Conservation (phyloP, 257 asterid genomes). For the Nemophila menziesii region DNA sequence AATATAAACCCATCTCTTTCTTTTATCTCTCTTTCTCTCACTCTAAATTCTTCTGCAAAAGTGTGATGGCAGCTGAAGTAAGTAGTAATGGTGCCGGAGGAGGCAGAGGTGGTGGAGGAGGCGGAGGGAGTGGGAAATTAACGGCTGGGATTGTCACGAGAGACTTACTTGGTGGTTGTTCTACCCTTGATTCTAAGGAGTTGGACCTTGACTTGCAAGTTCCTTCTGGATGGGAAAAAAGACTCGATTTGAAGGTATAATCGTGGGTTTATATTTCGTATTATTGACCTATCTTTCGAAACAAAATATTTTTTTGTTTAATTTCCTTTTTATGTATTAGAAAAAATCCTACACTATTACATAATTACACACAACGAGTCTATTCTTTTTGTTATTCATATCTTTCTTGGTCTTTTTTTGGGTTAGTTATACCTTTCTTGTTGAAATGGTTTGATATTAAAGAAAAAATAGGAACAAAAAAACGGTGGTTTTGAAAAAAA, state of each 20-base stretch:
- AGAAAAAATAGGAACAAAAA: too few relatives aligned
- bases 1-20: background rate
- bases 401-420: background rate
- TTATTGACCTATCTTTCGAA: too few relatives aligned
- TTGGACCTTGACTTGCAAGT: slow-evolving; percentile 89
- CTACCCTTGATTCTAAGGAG: slow-evolving; percentile 56
- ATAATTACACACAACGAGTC: too few relatives aligned
- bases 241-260: slow-evolving; percentile 69
- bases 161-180: slow-evolving; percentile 67
- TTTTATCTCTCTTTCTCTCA: background rate
- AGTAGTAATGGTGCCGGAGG: slow-evolving; percentile 47
- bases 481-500: too few relatives aligned
- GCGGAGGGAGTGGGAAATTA: slow-evolving; percentile 19
- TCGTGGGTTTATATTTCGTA: background rate
- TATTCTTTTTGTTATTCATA: background rate
- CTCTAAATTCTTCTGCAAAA: slow-evolving; percentile 4
- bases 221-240: slow-evolving; percentile 91
- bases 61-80: slow-evolving; percentile 75
- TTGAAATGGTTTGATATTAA: too few relatives aligned
- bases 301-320: too few relatives aligned
- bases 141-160: slow-evolving; percentile 52
- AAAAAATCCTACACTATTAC: too few relatives aligned
- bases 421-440: background rate
- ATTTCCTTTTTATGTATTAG: too few relatives aligned
- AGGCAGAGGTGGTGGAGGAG: slow-evolving; percentile 45